Percentiles rank a stretch among this genome's conserved stretches.
Conservation (phyloP, 192 early-diverging fungal species). For the Mortierella alpina region DNA sequence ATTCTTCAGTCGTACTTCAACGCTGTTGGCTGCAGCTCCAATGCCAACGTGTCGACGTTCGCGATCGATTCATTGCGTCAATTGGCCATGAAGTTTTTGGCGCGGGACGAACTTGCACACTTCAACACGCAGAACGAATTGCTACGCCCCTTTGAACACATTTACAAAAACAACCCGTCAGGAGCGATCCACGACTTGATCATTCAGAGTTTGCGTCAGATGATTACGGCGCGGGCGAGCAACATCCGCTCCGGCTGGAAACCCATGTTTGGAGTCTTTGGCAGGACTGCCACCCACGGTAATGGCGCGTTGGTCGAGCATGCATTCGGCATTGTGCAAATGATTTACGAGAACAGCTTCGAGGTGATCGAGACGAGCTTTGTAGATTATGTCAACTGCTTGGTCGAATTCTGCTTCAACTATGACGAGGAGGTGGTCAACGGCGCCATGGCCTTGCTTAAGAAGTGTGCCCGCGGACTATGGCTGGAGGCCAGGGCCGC, state of each 20-base stretch:
- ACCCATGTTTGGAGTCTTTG: constrained; percentile 72
- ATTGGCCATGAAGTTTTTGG: constrained; percentile 93
- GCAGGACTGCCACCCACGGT: constrained; percentile 73
- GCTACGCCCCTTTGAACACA: constrained; percentile 88
- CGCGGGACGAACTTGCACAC: constrained; percentile 93
- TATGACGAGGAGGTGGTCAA: constrained; percentile 58
- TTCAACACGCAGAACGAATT: constrained; percentile 95
- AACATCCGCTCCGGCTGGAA: constrained; percentile 90
- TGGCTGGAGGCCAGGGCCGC: constrained; percentile 40
- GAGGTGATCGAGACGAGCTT: constrained; percentile 60
- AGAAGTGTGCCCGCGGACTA: constrained; percentile 55
- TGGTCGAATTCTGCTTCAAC: constrained; percentile 63
- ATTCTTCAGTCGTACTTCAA: constrained; percentile 87
- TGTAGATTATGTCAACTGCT: constrained; percentile 61
- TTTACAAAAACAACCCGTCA: constrained; percentile 82
- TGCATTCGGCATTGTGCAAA: constrained; percentile 54
- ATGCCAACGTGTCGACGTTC: constrained; percentile 82
- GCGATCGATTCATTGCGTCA: constrained; percentile 94
- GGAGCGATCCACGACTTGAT: constrained; percentile 77
- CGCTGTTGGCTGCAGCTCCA: constrained; percentile 83
- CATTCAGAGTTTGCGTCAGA: constrained; percentile 77
- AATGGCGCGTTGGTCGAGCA: constrained; percentile 61
- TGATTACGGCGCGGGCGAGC: constrained; percentile 76
- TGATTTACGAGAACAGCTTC: constrained; percentile 59
- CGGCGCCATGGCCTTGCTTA: constrained; percentile 68